Base-by-base conservation (phyloP, 2,329 filamentous ascomycete genomes). In the Botrytis deweyae region DNA sequence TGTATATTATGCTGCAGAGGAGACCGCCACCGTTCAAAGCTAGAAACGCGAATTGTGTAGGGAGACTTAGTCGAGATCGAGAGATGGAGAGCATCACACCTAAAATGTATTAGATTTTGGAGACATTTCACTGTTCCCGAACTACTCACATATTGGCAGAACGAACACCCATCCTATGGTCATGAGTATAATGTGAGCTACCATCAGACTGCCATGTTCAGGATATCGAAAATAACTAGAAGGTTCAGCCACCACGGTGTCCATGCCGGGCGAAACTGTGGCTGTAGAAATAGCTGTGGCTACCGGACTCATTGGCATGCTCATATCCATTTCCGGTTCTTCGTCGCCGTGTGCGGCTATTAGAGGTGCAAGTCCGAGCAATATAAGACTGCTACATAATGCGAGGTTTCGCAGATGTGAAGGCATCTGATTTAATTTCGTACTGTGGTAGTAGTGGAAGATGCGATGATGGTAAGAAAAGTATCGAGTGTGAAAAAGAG, bases 31-130 rank as follows among this genome's bases (percentile, higher is more conserved):
- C 86, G 80, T 94, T 93, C 52, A 87, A 81, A 1, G 86, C 83
- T 62, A 92, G 82, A 81, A 95, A 95, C 14, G 85, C 75, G 75
- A 94, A 87, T 80, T 97, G 95, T 1, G 86, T 83, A 0, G 87
- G 85, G 3, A 97, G 85, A 1, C 91, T 91, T 78, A 92, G 90
- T 76, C 92, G 88, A 62, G 95, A 98, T 75, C 89, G 89, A 52
- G 92, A 91, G 76, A 97, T 86, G 72, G 94, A 97, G 76, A 98
- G 86, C 90, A 98, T 93, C 67, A 97, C 91, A 77, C 72, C 80
- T 81, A 49, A 49, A 74, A 80, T 33, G 44, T 16, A 40, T 68
- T 70, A 65, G 29, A 44, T 40, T 4, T 38, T 22, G 29, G 44
- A 25, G 20, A 9, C 18, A 44, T n/a, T 33, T 62, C 42, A 64